phyloP scores from a whole-genome alignment of 2,329 filamentous ascomycete species.

The Bipolaris sorokiniana region DNA sequence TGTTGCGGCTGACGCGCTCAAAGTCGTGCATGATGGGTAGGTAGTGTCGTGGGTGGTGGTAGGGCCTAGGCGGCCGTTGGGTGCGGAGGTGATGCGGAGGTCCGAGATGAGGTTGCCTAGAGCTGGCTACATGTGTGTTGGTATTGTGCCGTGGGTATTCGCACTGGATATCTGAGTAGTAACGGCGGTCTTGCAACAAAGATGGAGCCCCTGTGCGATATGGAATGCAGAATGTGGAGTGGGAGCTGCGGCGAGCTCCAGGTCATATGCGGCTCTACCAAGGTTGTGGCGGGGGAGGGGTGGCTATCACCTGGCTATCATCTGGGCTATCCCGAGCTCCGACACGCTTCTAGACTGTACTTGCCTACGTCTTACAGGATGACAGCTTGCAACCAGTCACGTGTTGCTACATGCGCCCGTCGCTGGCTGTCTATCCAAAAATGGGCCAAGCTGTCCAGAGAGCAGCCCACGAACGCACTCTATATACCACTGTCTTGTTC shows the following conservation, averaged over 20 bases:
- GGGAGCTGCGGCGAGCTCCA: conserved; percentile 6
- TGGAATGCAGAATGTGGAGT: background rate
- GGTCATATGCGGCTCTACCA: conserved; percentile 16
- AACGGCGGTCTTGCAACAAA: background rate
- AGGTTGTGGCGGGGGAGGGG: conserved; percentile 16
- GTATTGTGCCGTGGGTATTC: background rate
- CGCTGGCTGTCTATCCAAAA: too few relatives aligned
- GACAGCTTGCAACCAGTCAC: background rate
- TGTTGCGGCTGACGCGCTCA: conserved; percentile 73
- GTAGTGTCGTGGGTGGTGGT: background rate
- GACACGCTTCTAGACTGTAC: conserved; percentile 2
- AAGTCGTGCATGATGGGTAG: conserved; percentile 68
- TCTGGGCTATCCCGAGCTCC: conserved; percentile 3
- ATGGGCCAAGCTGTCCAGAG: too few relatives aligned
- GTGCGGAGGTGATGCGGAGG: conserved; percentile 25
- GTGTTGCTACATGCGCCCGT: background rate
- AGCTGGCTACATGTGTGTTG: conserved; percentile 23
- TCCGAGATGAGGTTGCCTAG: conserved; percentile 18
- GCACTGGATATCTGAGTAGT: background rate
- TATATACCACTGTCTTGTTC: too few relatives aligned
- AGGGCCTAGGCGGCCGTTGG: conserved; percentile 1
- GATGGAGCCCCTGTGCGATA: background rate
- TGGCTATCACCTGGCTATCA: conserved; percentile 15
- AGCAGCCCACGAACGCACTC: too few relatives aligned
- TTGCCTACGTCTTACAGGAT: background rate